These are phyloP conservation scores for Datisca glomerata DNA, from an alignment of 306 rosid genomes.

Conservation along the genomic window DNA sequence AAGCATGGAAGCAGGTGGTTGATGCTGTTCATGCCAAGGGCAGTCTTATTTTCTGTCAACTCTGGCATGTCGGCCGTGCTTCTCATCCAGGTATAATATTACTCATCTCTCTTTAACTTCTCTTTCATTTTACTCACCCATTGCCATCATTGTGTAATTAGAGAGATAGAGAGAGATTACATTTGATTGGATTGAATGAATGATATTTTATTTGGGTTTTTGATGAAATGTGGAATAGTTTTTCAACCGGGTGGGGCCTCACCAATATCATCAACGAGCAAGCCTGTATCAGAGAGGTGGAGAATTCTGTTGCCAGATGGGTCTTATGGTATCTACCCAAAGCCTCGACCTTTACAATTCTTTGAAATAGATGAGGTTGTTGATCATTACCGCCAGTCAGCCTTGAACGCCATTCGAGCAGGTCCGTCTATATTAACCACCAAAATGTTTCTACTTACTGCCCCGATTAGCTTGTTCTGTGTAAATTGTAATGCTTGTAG, in stretches of 20 bases:
- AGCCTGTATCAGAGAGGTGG: constrained; percentile 59
- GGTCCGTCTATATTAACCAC: no score
- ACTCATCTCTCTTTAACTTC: not conserved
- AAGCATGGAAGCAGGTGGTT: constrained; percentile 75
- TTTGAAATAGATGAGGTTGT: constrained; percentile 53
- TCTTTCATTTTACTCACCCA: not conserved
- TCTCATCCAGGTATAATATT: constrained; percentile 42
- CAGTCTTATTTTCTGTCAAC: constrained; percentile 67
- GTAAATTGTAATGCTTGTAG: no score
- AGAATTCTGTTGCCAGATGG: constrained; percentile 67
- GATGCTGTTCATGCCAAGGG: constrained; percentile 87
- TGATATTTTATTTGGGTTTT: no score
- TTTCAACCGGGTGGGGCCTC: constrained; percentile 60
- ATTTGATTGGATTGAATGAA: no score
- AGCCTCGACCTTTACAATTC: constrained; percentile 39
- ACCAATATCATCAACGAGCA: constrained; percentile 68
- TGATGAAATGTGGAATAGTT: constrained; percentile 25
- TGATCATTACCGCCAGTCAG: constrained; percentile 56
- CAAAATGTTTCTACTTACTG: no score
- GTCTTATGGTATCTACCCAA: constrained; percentile 52
- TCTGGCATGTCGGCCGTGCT: constrained; percentile 96
- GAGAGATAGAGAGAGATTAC: no score
- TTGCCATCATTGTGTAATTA: no score
- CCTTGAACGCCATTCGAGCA: constrained; percentile 56
- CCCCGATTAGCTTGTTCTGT: no score